phyloP scores from a whole-genome alignment of 2,329 filamentous ascomycete species.

The Fusarium austroafricanum region DNA sequence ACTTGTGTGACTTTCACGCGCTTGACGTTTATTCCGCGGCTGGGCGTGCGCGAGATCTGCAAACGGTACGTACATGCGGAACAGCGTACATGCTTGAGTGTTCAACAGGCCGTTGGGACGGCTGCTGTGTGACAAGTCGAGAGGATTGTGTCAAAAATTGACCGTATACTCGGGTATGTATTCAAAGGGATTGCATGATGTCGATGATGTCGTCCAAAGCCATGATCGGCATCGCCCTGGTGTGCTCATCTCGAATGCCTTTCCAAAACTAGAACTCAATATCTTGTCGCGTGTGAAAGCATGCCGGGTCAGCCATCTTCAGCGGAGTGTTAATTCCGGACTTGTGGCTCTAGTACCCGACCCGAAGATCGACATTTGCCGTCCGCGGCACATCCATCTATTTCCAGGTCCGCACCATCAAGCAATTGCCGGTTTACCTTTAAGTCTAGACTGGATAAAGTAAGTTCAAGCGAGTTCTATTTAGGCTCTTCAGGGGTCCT shows the following conservation, averaged over 20 bases:
- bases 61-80: not conserved
- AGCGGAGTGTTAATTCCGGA: slow-evolving; percentile 39
- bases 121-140: slow-evolving; percentile 31
- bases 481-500: slow-evolving; percentile 28
- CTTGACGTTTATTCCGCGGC: slow-evolving; percentile 34
- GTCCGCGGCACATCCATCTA: slow-evolving; percentile 43
- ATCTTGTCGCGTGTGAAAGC: not conserved
- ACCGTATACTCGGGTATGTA: slow-evolving; percentile 15
- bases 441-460: slow-evolving; percentile 21
- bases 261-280: slow-evolving; percentile 17
- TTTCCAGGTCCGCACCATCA: slow-evolving; percentile 35
- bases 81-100: too few relatives aligned
- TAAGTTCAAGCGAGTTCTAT: slow-evolving; percentile 27
- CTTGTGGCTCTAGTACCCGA: slow-evolving; percentile 37
- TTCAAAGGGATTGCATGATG: slow-evolving; percentile 12
- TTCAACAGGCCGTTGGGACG: slow-evolving; percentile 12
- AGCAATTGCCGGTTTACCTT: slow-evolving; percentile 41
- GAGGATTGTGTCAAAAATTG: slow-evolving; percentile 2
- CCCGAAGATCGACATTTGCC: slow-evolving; percentile 46
- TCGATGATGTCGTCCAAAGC: not conserved
- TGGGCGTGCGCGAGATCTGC: slow-evolving; percentile 18
- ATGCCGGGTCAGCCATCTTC: slow-evolving; percentile 6
- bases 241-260: slow-evolving; percentile 24
- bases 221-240: slow-evolving; percentile 17
- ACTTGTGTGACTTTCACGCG: slow-evolving; percentile 33